Evolutionary conservation across 352 stramenopile species (phyloP), one percentile per base, ranked within the genome.

Genomic region (Phytophthora pseudosyringae): DNA sequence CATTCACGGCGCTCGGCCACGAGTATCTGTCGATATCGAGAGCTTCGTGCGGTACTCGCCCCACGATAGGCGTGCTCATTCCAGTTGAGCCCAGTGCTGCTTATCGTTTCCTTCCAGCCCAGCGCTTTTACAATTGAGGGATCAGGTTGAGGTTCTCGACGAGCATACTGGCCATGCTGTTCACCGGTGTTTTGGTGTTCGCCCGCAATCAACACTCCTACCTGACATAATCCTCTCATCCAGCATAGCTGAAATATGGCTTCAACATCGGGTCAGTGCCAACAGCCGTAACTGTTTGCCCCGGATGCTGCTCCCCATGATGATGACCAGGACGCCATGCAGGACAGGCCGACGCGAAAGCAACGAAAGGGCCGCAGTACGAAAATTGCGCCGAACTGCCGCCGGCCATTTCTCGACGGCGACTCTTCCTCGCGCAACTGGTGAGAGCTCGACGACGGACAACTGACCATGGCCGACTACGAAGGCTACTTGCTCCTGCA

Each of bases 401-500:
- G 58, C 44, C 40, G 36, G 10, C 18, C 44, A 64, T 33, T 64
- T 56, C 33, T 43, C 47, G 36, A 64, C 60, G 47, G 28, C 51
- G 32, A 48, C 57, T 45, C 41, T 48, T 45, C 36, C 45, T 41
- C 36, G 15, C 32, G 11, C 32, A 44, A 40, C 47, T 62, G 43
- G 28, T 16, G 13, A 50, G 21, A 21, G 21, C 21, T 21, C 21
- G 21, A 28, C 5, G 32, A 18, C 28, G 55, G 69, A 21, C 29
- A 8, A 36, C 12, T 57, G 38, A 48, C 12, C 16, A 93, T 94
- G 86, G 86, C 86, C 18, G 86, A 93, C 64, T 93, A 90, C 71
- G 82, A 92, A 80, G 86, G 86, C 16, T 94, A 82, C 67, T 57
- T 94, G 18, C 65, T 94, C 32, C 73, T 94, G 18, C 86, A 94